A percentile compares a stretch with the other conserved stretches of the same genome.
Conservation (phyloP, 2,329 filamentous ascomycete species). For the Chaetothyriales sp. region DNA sequence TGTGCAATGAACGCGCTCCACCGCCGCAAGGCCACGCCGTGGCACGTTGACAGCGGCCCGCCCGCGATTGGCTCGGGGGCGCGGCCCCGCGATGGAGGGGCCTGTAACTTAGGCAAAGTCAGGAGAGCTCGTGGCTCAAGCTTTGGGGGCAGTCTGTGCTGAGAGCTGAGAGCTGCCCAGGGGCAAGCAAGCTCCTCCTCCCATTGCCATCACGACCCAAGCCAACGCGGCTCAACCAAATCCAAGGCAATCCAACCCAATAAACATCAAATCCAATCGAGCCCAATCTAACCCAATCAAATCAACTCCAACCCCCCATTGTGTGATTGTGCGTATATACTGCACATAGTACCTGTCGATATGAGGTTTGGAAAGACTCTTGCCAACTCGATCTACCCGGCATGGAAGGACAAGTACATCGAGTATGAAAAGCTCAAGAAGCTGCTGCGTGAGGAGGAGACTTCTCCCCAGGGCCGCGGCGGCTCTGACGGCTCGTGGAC, state of each 20-base stretch:
- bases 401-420: conserved; percentile 90
- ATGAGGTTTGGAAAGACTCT: conserved; percentile 96
- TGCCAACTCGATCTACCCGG: conserved; percentile 61
- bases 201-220: not conserved
- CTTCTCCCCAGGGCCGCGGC: conserved; percentile 32
- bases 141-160: not conserved
- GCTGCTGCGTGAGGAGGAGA: conserved; percentile 64
- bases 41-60: too few species aligned
- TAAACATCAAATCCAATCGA: too few species aligned
- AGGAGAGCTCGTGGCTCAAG: not conserved
- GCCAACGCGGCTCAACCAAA: not conserved
- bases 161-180: not conserved
- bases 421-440: conserved; percentile 89
- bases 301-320: too few species aligned
- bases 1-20: too few species aligned
- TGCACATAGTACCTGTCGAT: conserved; percentile 1
- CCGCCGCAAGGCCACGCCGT: too few species aligned
- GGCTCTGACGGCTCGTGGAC: conserved; percentile 60
- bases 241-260: not conserved
- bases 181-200: not conserved
- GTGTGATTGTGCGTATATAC: not conserved
- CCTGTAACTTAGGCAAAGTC: too few species aligned
- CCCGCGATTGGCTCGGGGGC: too few species aligned
- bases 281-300: not conserved
- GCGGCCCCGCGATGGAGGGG: too few species aligned